Evolutionary conservation across 2,329 filamentous ascomycete species (phyloP), one percentile per base, ranked within the genome.

Genomic region (Ceratocystis lukuohia): DNA sequence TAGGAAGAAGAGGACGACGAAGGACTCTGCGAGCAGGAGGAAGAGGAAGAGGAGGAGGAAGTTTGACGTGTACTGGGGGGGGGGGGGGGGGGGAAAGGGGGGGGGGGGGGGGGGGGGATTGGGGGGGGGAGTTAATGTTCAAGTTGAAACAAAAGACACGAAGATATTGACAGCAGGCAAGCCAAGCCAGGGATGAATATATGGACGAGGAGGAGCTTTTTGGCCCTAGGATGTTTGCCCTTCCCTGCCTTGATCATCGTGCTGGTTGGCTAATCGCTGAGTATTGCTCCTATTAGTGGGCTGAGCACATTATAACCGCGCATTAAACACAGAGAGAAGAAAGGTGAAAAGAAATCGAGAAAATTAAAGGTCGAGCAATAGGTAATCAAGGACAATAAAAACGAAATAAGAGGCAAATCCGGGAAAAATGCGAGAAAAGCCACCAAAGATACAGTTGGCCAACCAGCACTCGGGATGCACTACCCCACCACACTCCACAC

Each of bases 251-350:
- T 37, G 53, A 59, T 59, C 53, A 25, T 3, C 28, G 28, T 5
- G 12, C 28, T 30, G 28, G 10, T 41, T 59, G 53, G 53, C 53
- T 59, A 30, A 25, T 30, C 33, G 25, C 8, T 12, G 37, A 41
- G 17, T 57, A 7, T 22, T 30, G 53, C 17, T 57, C 22, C 53
- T 57, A 20, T 8, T 33, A 57, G 53, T 37, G 28, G 28, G 53
- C 7, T 59, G 53, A 59, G 53, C 53, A 59, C 53, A 59, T 59
- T 59, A 59, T 59, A 37, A 33, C 53, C 17, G 53, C 28, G 22
- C 28, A 59, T 59, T 59, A 59, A 30, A 30, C 22, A 30, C 30
- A 3, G 17, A 30, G 53, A 30, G 5, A 33, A 15, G 3, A 30
- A 5, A 6, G 10, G 4, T 33, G 17, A n/a, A n/a, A 10, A 10